Conservation (phyloP, 169 alveolate species). For the Plasmodium knowlesi region DNA sequence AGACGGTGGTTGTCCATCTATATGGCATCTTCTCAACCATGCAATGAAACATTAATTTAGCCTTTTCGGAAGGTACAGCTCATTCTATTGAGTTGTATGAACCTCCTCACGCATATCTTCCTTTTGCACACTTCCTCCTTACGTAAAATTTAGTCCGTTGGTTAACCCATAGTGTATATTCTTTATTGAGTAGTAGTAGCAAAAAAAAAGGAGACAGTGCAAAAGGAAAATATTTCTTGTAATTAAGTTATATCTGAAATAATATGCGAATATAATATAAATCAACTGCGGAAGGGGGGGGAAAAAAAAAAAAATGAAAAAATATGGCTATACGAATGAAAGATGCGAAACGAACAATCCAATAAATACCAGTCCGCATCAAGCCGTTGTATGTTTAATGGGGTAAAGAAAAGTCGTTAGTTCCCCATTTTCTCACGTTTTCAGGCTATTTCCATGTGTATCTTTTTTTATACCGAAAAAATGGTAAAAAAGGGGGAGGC, state of each 20-base stretch:
- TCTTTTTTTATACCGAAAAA: constrained; percentile 68
- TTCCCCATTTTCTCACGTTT: background rate
- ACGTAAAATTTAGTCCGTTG: constrained; percentile 66
- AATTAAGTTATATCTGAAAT: constrained; percentile 41
- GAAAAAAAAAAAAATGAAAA: constrained; percentile 2
- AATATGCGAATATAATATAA: constrained; percentile 48
- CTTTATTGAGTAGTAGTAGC: constrained; percentile 57
- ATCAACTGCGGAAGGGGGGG: constrained; percentile 7
- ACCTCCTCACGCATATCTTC: background rate
- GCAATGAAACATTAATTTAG: background rate
- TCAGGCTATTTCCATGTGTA: background rate
- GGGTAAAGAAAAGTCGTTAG: background rate
- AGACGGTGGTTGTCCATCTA: background rate
- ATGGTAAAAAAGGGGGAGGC: constrained; percentile 68
- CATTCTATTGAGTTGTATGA: background rate
- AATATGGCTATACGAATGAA: background rate
- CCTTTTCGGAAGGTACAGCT: background rate
- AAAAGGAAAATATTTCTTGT: constrained; percentile 49
- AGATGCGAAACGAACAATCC: background rate
- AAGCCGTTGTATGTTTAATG: background rate
- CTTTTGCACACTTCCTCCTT: constrained; percentile 2
- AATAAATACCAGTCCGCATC: background rate
- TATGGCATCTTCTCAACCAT: background rate
- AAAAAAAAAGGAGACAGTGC: constrained; percentile 53
- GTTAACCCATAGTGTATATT: constrained; percentile 65